Evolutionary conservation across 1,284 basidiomycete species (phyloP).

Genomic region (Trametes hirsuta): DNA sequence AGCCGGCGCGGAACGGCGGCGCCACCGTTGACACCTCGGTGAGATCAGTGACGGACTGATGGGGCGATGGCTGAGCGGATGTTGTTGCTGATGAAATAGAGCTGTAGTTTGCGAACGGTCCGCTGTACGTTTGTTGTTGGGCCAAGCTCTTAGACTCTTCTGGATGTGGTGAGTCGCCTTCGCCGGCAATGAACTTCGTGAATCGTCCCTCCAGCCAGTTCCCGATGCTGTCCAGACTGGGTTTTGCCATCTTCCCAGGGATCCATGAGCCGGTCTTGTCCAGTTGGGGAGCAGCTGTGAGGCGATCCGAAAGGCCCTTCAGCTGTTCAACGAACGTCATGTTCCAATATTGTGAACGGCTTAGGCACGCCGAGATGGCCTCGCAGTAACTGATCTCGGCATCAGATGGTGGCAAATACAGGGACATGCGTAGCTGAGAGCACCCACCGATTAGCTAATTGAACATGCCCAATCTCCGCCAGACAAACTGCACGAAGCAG

Average conservation of each 20-base stretch:
- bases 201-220: constrained; percentile 94
- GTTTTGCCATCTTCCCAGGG: constrained; percentile 78
- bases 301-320: constrained; percentile 80
- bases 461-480: constrained; percentile 80
- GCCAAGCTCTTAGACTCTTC: constrained; percentile 42
- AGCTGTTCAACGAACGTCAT: constrained; percentile 74
- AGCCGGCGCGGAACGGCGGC: constrained; percentile 57
- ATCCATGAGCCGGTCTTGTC: constrained; percentile 85
- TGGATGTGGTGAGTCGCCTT: constrained; percentile 57
- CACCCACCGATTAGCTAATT: constrained; percentile 70
- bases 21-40: constrained; percentile 45
- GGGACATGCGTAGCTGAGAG: not conserved
- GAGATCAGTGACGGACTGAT: constrained; percentile 56
- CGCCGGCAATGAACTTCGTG: constrained; percentile 96
- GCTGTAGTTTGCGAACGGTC: constrained; percentile 94
- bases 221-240: constrained; percentile 91
- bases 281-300: constrained; percentile 75
- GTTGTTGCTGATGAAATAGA: constrained; percentile 85
- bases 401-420: not conserved
- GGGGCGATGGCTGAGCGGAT: constrained; percentile 74
- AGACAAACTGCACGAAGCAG: constrained; percentile 79
- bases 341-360: constrained; percentile 74
- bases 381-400: constrained; percentile 81
- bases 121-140: constrained; percentile 57
- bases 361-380: constrained; percentile 77